A percentile compares a stretch with the other conserved stretches of the same genome.
phyloP scores from a whole-genome alignment of 148 eudicot genomes.

The Rhododendron williamsianum region DNA sequence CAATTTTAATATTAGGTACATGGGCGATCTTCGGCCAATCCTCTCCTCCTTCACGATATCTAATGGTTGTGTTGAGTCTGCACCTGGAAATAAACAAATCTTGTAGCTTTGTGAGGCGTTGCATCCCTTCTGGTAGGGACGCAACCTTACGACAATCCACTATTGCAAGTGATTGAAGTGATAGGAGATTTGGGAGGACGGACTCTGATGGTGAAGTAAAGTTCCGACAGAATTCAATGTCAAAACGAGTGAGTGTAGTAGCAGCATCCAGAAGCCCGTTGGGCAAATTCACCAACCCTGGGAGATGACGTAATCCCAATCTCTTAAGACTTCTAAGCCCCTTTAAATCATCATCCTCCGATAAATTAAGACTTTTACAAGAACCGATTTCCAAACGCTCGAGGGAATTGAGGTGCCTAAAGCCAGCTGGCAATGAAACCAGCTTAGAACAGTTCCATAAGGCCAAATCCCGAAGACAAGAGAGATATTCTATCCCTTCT shows the following conservation, averaged over 20 bases:
- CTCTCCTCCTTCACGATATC: neutral
- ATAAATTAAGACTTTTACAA: neutral
- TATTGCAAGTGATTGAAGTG: too few relatives aligned
- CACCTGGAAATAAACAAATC: fast-evolving
- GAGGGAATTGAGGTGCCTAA: neutral
- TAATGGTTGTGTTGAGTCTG: neutral
- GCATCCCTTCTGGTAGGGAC: neutral
- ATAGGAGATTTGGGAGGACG: neutral
- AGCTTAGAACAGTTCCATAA: neutral
- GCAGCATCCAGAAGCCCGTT: too few relatives aligned
- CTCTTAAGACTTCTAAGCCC: too few relatives aligned
- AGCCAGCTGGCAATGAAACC: neutral
- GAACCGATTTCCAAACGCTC: neutral
- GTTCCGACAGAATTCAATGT: too few relatives aligned
- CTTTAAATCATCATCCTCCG: too few relatives aligned
- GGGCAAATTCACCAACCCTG: too few relatives aligned
- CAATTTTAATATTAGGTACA: too few relatives aligned
- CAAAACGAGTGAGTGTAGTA: too few relatives aligned
- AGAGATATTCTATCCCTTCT: too few relatives aligned
- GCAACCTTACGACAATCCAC: too few relatives aligned
- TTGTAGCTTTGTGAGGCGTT: neutral
- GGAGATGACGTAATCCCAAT: too few relatives aligned
- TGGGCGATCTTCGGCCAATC: neutral
- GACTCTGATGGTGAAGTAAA: too few relatives aligned
- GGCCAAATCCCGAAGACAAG: neutral